Percentiles rank a stretch among this genome's conserved stretches.
Evolutionary conservation across 2,329 filamentous ascomycete genomes (phyloP).

Genomic region (Atkinsonella hypoxylon): DNA sequence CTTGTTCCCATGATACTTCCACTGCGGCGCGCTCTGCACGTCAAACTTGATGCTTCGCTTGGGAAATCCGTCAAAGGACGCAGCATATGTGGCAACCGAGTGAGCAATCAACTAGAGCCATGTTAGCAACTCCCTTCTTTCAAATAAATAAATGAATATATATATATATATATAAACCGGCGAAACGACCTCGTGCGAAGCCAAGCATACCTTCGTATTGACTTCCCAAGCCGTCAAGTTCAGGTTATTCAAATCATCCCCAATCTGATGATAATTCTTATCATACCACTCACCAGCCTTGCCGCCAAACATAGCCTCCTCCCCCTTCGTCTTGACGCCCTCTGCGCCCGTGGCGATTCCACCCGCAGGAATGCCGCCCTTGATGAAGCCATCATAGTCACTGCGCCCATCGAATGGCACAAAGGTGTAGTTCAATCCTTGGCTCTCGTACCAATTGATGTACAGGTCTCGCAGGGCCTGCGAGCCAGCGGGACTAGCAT

Average conservation of each 20-base stretch:
- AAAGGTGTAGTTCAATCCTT: constrained; percentile 54
- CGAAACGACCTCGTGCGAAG: constrained; percentile 8
- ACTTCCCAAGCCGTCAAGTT: constrained; percentile 48
- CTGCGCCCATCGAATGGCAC: constrained; percentile 69
- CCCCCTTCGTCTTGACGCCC: constrained; percentile 57
- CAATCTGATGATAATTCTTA: constrained; percentile 49
- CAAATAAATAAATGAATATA: neutral
- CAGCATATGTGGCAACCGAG: constrained; percentile 58
- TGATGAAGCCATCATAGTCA: constrained; percentile 70
- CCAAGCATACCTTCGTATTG: constrained; percentile 40
- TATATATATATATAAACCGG: constrained; percentile 9
- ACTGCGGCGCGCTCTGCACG: constrained; percentile 17
- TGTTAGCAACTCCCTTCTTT: neutral
- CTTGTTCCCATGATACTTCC: constrained; percentile 39
- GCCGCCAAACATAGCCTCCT: constrained; percentile 59
- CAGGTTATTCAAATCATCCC: constrained; percentile 46
- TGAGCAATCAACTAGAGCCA: constrained; percentile 49
- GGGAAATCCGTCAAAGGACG: constrained; percentile 54
- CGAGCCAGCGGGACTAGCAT: constrained; percentile 56
- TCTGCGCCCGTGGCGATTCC: constrained; percentile 72
- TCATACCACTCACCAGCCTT: constrained; percentile 48
- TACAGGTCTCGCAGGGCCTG: constrained; percentile 58
- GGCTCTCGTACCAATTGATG: constrained; percentile 50
- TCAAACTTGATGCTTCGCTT: constrained; percentile 28
- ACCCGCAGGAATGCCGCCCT: constrained; percentile 58